Percentiles rank a stretch among this genome's conserved stretches.
Evolutionary conservation across 306 rosid species (phyloP).

Genomic region (Morella rubra): DNA sequence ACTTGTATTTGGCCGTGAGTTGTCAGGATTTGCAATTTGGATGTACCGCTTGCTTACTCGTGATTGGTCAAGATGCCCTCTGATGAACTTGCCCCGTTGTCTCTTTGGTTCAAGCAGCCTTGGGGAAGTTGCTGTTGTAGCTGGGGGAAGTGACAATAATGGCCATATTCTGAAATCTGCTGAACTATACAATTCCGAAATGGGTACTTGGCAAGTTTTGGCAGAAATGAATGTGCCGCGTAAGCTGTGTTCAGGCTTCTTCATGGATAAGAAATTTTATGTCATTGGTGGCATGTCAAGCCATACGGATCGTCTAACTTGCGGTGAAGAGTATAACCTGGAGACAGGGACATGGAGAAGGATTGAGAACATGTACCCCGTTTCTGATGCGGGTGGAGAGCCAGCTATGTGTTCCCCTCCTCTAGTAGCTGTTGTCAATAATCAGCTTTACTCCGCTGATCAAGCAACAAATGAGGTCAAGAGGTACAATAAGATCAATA

Average conservation of each 20-base stretch:
- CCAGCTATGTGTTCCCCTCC: conserved; percentile 36
- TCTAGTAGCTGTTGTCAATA: conserved; percentile 42
- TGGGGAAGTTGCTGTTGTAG: conserved; percentile 35
- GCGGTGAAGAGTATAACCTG: conserved; percentile 42
- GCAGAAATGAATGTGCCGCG: conserved; percentile 28
- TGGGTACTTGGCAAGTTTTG: conserved; percentile 30
- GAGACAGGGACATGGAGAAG: conserved; percentile 29
- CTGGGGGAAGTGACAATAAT: conserved; percentile 36
- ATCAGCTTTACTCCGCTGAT: conserved; percentile 37
- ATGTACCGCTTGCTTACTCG: conserved; percentile 30
- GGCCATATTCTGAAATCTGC: conserved; percentile 30
- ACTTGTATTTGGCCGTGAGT: conserved; percentile 40
- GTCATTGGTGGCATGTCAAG: conserved; percentile 46
- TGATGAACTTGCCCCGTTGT: conserved; percentile 36
- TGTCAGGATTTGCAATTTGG: conserved; percentile 34
- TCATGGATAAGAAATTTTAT: conserved; percentile 40
- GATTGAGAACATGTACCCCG: conserved; percentile 38
- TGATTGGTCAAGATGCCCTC: conserved; percentile 28
- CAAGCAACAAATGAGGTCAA: conserved; percentile 28
- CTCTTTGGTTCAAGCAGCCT: conserved; percentile 37
- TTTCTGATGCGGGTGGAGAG: not conserved
- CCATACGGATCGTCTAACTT: conserved; percentile 19
- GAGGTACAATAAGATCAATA: conserved; percentile 31
- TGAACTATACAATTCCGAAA: conserved; percentile 33
- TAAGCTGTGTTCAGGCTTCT: conserved; percentile 36